phyloP scores from a whole-genome alignment of 805 yeast species.

The Suhomyces canberraensis region DNA sequence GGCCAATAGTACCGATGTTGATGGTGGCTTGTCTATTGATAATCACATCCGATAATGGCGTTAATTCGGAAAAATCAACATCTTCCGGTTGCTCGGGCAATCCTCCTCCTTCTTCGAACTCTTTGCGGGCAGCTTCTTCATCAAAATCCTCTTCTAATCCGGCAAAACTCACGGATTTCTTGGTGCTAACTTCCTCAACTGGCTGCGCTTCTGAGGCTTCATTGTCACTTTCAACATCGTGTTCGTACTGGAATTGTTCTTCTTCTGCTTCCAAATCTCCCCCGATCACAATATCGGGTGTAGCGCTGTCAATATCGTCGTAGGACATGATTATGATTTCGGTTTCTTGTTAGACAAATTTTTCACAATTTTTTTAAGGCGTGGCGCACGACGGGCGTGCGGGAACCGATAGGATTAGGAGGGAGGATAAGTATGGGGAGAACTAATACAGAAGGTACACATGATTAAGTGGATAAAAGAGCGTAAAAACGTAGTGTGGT shows the following conservation, averaged over 20 bases:
- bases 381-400: conserved; percentile 3
- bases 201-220: conserved; percentile 43
- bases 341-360: conserved; percentile 3
- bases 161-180: conserved; percentile 83
- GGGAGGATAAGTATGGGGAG: too few relatives aligned
- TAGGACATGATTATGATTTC: conserved; percentile 48
- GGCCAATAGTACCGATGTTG: conserved; percentile 96
- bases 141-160: conserved; percentile 60
- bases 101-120: conserved; percentile 98
- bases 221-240: conserved; percentile 44
- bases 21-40: conserved; percentile 98
- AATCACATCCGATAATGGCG: conserved; percentile 91
- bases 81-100: conserved; percentile 92
- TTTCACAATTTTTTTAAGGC: conserved; percentile 5
- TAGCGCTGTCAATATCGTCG: conserved; percentile 79
- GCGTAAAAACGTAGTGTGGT: too few relatives aligned
- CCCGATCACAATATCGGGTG: conserved; percentile 80
- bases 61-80: conserved; percentile 77
- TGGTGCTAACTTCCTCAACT: conserved; percentile 33
- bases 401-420: too few relatives aligned
- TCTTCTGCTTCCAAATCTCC: conserved; percentile 39
- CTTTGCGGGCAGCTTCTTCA: conserved; percentile 75
- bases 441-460: too few relatives aligned
- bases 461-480: too few relatives aligned
- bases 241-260: conserved; percentile 50